Percentiles rank a stretch among this genome's conserved stretches.
phyloP scores from a whole-genome alignment of 1,284 basidiomycete species.

The Trichosporon faecale region DNA sequence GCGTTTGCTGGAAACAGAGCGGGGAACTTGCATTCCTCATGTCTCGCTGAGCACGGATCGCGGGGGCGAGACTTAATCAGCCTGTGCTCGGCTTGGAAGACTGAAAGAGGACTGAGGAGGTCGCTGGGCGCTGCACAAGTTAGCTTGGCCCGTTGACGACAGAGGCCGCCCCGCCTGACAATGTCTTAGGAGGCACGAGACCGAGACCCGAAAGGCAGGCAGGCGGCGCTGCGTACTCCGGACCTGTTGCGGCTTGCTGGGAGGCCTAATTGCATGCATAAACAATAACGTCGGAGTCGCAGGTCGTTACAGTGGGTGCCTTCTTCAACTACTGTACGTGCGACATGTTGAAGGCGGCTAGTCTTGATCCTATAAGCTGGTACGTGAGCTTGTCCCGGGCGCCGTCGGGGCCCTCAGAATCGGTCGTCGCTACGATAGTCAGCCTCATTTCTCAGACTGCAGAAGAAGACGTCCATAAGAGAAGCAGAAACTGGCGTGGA shows the following conservation, averaged over 20 bases:
- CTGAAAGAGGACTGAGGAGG: no score
- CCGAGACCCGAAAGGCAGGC: neutral
- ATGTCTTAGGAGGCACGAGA: neutral
- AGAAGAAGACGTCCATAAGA: no score
- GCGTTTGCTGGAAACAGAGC: neutral
- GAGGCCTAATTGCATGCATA: neutral
- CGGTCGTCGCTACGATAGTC: conserved; percentile 14
- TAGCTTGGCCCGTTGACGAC: neutral
- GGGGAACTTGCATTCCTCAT: neutral
- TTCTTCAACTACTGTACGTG: neutral
- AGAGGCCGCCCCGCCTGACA: neutral
- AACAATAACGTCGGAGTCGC: neutral
- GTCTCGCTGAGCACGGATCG: no score
- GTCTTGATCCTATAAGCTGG: neutral
- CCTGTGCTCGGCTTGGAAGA: no score
- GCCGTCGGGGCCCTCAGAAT: conserved; percentile 6
- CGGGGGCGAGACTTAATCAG: no score
- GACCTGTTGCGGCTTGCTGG: neutral
- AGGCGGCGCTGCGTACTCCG: neutral
- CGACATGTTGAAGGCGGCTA: neutral
- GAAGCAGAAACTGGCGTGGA: no score
- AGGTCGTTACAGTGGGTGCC: neutral
- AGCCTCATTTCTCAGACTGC: neutral
- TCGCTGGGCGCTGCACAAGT: no score
- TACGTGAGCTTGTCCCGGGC: conserved; percentile 2